A percentile compares a stretch with the other conserved stretches of the same genome.
Evolutionary conservation across 495 filamentous ascomycete species (phyloP).

Genomic region (Neurospora cerealis): DNA sequence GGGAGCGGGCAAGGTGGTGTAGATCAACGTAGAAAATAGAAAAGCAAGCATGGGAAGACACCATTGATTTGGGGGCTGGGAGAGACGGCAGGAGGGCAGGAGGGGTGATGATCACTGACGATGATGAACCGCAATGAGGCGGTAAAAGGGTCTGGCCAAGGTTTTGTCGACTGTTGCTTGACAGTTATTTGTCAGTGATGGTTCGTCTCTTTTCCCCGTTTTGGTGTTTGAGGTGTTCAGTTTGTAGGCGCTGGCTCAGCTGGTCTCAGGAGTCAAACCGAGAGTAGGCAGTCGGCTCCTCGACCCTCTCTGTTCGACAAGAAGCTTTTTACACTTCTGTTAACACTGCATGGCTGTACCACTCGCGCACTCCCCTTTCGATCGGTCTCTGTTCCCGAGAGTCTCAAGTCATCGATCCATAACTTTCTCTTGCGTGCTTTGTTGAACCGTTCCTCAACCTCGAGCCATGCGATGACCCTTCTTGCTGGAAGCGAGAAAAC

Average conservation of each 20-base stretch:
- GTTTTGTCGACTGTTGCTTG: neutral
- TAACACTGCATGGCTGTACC: neutral
- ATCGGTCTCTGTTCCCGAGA: neutral
- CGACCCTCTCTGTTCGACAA: neutral
- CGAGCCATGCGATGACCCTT: neutral
- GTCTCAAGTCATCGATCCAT: neutral
- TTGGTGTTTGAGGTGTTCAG: neutral
- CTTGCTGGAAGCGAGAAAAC: neutral
- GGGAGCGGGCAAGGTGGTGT: neutral
- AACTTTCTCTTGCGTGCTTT: neutral
- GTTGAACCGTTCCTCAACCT: neutral
- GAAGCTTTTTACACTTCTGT: neutral
- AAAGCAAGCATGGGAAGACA: neutral
- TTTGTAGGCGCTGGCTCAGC: neutral
- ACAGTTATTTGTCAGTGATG: neutral
- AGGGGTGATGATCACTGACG: neutral
- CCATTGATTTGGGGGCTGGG: neutral
- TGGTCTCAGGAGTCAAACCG: neutral
- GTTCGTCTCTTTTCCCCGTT: neutral
- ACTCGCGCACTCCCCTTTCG: neutral
- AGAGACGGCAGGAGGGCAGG: neutral
- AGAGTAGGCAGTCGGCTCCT: neutral
- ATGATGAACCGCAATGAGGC: neutral
- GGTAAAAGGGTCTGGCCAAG: neutral
- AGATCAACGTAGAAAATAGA: too few relatives aligned